A percentile compares a stretch with the other conserved stretches of the same genome.
Conservation (phyloP, 345 rosid species). For the Linum lewisii region DNA sequence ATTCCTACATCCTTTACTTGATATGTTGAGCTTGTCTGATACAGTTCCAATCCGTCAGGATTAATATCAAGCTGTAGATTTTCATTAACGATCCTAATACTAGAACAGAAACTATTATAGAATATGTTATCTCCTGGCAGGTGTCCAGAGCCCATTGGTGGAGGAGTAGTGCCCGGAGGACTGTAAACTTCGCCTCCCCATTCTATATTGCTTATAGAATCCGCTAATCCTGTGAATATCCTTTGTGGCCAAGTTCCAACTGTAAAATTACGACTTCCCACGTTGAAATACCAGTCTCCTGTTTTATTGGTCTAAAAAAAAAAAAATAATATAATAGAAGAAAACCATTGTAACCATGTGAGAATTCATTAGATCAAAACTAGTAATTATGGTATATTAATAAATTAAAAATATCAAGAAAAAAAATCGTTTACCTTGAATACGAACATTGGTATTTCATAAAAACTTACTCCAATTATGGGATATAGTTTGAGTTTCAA, state of each 20-base stretch:
- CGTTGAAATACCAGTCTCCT: constrained; percentile 9
- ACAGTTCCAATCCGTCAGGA: too few species aligned
- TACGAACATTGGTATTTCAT: background rate
- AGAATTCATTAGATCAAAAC: too few species aligned
- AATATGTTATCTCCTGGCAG: too few species aligned
- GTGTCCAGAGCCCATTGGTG: constrained; percentile 15
- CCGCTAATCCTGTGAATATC: constrained; percentile 7
- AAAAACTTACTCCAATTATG: background rate
- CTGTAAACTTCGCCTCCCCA: constrained; percentile 19
- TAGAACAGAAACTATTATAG: too few species aligned
- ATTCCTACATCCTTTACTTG: too few species aligned
- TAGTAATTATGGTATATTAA: too few species aligned
- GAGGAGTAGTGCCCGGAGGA: constrained; percentile 2
- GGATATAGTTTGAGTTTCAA: background rate
- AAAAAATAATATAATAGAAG: too few species aligned
- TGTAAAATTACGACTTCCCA: background rate
- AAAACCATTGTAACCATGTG: too few species aligned
- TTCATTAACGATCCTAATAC: too few species aligned
- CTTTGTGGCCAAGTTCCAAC: constrained; percentile 15
- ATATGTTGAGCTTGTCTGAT: too few species aligned
- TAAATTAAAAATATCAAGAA: background rate
- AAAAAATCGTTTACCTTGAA: background rate
- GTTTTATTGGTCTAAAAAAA: background rate
- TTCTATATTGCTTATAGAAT: constrained; percentile 1
- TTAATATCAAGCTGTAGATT: too few species aligned